phyloP scores from a whole-genome alignment of 73 alveolate genomes.

The Effrenium voratum region DNA sequence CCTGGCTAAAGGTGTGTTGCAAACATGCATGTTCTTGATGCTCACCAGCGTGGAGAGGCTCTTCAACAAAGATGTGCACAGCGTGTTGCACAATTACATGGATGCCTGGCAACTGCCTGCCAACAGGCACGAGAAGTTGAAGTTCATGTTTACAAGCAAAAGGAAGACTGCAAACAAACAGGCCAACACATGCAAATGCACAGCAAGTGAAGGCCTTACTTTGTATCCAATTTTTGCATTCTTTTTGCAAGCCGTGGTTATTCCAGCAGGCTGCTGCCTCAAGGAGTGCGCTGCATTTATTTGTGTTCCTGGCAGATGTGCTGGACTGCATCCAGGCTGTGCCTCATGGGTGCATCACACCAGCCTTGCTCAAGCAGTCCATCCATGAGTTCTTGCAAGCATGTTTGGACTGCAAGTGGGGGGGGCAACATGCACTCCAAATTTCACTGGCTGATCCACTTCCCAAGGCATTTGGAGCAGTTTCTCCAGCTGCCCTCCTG shows the following conservation, averaged over 20 bases:
- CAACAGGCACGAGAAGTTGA: neutral
- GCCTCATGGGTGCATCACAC: neutral
- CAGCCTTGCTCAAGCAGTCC: neutral
- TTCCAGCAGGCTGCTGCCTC: neutral
- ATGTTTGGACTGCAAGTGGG: neutral
- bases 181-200: neutral
- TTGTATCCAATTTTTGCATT: neutral
- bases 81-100: neutral
- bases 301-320: neutral
- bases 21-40: neutral
- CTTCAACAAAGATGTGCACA: neutral
- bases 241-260: neutral
- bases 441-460: constrained; percentile 18
- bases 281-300: neutral
- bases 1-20: neutral
- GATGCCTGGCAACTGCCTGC: neutral
- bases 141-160: neutral
- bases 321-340: neutral
- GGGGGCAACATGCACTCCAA: neutral
- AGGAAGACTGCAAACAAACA: neutral
- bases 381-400: neutral
- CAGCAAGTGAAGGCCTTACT: neutral
- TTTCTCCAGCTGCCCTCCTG: neutral
- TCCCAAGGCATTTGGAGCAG: neutral
- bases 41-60: neutral